Evolutionary conservation across 192 early-diverging fungal species (phyloP).

Genomic region (Coemansia sp.): DNA sequence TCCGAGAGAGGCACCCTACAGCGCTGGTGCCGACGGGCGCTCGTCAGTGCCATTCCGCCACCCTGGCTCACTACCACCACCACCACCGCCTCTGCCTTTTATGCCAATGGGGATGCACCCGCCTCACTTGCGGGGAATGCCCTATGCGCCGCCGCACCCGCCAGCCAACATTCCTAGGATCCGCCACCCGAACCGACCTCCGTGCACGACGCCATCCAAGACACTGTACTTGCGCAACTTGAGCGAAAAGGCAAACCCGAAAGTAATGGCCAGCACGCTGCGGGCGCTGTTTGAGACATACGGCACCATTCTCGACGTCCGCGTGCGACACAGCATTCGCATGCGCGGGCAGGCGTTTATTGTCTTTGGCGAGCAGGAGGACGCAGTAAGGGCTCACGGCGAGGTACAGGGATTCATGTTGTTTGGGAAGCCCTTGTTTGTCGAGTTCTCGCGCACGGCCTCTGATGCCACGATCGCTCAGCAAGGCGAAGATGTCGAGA

Average conservation of each 20-base stretch:
- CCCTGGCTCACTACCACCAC: neutral
- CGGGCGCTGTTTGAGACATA: slow-evolving; percentile 80
- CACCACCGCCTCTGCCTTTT: slow-evolving; percentile 15
- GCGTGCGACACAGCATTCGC: slow-evolving; percentile 76
- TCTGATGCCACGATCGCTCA: slow-evolving; percentile 58
- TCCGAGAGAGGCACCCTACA: neutral
- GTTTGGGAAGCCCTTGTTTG: slow-evolving; percentile 79
- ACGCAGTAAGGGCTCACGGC: slow-evolving; percentile 75
- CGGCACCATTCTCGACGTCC: slow-evolving; percentile 83
- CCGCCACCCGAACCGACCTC: slow-evolving; percentile 63
- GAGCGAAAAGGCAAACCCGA: slow-evolving; percentile 73
- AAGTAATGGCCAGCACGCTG: slow-evolving; percentile 75
- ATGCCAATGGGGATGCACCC: slow-evolving; percentile 17
- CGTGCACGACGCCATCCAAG: slow-evolving; percentile 65
- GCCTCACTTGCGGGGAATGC: slow-evolving; percentile 3
- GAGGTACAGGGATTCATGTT: slow-evolving; percentile 86
- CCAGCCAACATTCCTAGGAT: slow-evolving; percentile 29
- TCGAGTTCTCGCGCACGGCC: slow-evolving; percentile 44
- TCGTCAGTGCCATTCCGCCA: slow-evolving; percentile 4
- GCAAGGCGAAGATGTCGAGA: slow-evolving; percentile 63
- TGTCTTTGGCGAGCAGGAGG: slow-evolving; percentile 72
- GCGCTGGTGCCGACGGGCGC: neutral
- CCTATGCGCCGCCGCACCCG: slow-evolving; percentile 10
- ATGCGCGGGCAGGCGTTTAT: slow-evolving; percentile 97
- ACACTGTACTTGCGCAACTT: slow-evolving; percentile 86